A percentile compares a stretch with the other conserved stretches of the same genome.
Evolutionary conservation across 176 grass and related monocot species (phyloP).

Genomic region (Pontederia crassipes): DNA sequence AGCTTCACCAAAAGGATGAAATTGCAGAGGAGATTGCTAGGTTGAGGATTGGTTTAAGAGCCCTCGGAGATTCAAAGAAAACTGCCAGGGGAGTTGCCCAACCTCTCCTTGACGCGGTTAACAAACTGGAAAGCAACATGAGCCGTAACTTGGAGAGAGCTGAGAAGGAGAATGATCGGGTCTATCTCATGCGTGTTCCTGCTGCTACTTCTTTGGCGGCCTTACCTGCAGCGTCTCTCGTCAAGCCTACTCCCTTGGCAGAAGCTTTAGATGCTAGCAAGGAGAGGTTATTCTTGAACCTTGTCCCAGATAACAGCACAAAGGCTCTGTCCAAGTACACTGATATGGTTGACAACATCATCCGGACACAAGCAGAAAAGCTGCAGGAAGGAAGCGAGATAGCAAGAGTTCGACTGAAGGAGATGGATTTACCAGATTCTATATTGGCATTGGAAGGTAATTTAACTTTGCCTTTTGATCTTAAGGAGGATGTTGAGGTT

Average conservation of each 20-base stretch:
- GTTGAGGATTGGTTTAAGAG: conserved; percentile 71
- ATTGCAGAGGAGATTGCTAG: conserved; percentile 93
- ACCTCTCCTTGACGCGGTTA: conserved; percentile 65
- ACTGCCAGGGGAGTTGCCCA: conserved; percentile 63
- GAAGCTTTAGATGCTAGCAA: conserved; percentile 94
- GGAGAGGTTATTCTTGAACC: conserved; percentile 73
- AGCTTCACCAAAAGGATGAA: conserved; percentile 91
- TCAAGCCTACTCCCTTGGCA: conserved; percentile 56
- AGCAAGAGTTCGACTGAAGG: conserved; percentile 86
- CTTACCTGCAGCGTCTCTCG: conserved; percentile 70
- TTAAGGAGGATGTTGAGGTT: conserved; percentile 86
- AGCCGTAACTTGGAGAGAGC: conserved; percentile 86
- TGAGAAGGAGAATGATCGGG: conserved; percentile 85
- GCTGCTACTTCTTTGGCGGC: conserved; percentile 57
- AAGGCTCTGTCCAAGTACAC: conserved; percentile 96
- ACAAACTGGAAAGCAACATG: conserved; percentile 73
- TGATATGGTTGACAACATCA: conserved; percentile 92
- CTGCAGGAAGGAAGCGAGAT: conserved; percentile 96
- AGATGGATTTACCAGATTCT: conserved; percentile 99
- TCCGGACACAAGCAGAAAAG: conserved; percentile 90
- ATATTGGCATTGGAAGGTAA: conserved; percentile 94
- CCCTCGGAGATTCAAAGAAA: conserved; percentile 90
- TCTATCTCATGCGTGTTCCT: conserved; percentile 95
- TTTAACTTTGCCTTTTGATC: conserved; percentile 64
- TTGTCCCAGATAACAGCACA: conserved; percentile 96